Base-by-base conservation (phyloP, 1,284 basidiomycete species). In the Takashimella tepidaria region DNA sequence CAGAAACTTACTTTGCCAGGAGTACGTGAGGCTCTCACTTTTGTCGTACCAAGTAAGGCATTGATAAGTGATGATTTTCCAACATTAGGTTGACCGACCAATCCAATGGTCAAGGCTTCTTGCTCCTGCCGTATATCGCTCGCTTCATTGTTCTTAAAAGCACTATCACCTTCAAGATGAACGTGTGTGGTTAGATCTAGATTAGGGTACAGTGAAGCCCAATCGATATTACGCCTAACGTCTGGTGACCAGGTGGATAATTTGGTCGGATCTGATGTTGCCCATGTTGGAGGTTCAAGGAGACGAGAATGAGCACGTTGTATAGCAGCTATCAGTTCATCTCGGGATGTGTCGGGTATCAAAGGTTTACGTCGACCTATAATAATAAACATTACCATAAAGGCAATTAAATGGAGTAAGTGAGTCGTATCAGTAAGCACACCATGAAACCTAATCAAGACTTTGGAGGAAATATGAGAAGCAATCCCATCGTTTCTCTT, bases 51-150 rank as follows among this genome's bases (percentile, higher is more conserved):
- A 60, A 97, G 88, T 3, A 97, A 76, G 0, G 92, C 92, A 68
- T 97, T 97, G 44, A 97, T 75, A 2, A 96, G 77, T 1, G 88
- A 91, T 0, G 88, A 91, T 70, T 97, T 97, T 24, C 92, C 92
- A 27, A 95, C 91, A 68, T 95, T 96, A 8, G 92, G 92, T 67
- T 95, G 91, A 82, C 90, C 91, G 58, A 93, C 87, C 27, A 93
- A 71, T 0, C 91, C 91, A 51, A 95, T 79, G 0, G 89, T 92
- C 43, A 93, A 70, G 58, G 82, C 83, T 27, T 85, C 83, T 3
- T 80, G n/a, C n/a, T n/a, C n/a, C n/a, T n/a, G n/a, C n/a, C n/a
- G 43, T 11, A 10, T 10, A 45, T 20, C 43, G 43, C 20, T 11
- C 11, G n/a, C n/a, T 37, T 37, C 31, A 37, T 8, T 8, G 31